A percentile compares a stretch with the other conserved stretches of the same genome.
Conservation (phyloP, 2,329 filamentous ascomycete genomes). For the Myrmaecium sp. region DNA sequence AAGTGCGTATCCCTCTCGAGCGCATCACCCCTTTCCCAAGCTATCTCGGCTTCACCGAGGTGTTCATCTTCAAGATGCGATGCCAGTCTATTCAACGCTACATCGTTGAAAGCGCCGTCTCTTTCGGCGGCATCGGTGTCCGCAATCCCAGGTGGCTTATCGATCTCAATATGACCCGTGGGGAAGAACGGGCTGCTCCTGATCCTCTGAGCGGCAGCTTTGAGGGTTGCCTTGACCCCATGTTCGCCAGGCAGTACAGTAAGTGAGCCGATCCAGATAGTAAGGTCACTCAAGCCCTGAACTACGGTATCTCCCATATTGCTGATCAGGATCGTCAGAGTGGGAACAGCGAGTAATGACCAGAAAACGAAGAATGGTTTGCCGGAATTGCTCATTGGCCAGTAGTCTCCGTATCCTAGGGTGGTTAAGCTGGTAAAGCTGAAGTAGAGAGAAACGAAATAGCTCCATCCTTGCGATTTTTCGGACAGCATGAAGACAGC, state of each 20-base stretch:
- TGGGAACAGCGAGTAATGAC: slow-evolving; percentile 37
- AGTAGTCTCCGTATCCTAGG: slow-evolving; percentile 37
- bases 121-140: slow-evolving; percentile 6
- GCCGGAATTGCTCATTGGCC: slow-evolving; percentile 30
- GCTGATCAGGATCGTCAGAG: slow-evolving; percentile 36
- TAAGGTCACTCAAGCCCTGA: slow-evolving; percentile 36
- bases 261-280: slow-evolving; percentile 36
- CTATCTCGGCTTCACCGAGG: slow-evolving; percentile 23
- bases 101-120: slow-evolving; percentile 1
- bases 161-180: not conserved
- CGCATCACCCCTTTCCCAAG: slow-evolving; percentile 24
- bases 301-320: slow-evolving; percentile 40
- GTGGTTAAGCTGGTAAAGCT: slow-evolving; percentile 35
- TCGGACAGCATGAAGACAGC: slow-evolving; percentile 33
- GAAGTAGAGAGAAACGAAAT: slow-evolving; percentile 37
- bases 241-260: slow-evolving; percentile 36
- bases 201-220: slow-evolving; percentile 11
- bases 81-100: slow-evolving; percentile 1
- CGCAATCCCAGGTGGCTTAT: slow-evolving; percentile 9
- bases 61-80: slow-evolving; percentile 13
- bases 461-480: slow-evolving; percentile 29
- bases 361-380: slow-evolving; percentile 41
- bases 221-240: slow-evolving; percentile 19
- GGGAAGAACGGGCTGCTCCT: slow-evolving; percentile 7
- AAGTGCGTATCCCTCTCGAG: slow-evolving; percentile 33